A percentile compares a stretch with the other conserved stretches of the same genome.
These are phyloP conservation scores for Bjerkandera adusta DNA, from an alignment of 1,284 basidiomycete species.

Conservation along the genomic window DNA sequence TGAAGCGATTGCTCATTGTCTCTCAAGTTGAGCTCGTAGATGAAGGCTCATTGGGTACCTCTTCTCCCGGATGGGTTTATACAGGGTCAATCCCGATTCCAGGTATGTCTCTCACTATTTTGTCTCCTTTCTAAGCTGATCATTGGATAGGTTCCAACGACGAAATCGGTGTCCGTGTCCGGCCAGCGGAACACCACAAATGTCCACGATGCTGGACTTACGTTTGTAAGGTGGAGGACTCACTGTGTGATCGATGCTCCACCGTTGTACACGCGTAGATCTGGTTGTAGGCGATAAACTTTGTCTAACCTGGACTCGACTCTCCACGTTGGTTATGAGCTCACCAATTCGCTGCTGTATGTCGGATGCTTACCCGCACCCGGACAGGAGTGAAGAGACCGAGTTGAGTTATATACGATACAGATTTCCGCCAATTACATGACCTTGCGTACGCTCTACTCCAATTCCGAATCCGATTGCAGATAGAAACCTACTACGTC, in stretches of 20 bases:
- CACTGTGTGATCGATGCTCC: slow-evolving; percentile 62
- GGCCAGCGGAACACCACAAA: slow-evolving; percentile 54
- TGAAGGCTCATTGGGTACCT: slow-evolving; percentile 36
- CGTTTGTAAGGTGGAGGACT: slow-evolving; percentile 43
- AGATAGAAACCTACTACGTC: not conserved
- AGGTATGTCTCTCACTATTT: slow-evolving; percentile 33
- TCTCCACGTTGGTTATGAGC: too few species aligned
- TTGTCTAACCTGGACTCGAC: not conserved
- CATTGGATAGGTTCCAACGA: slow-evolving; percentile 30
- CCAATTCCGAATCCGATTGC: not conserved
- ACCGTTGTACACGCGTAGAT: slow-evolving; percentile 21
- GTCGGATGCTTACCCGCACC: too few species aligned
- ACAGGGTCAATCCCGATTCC: slow-evolving; percentile 38
- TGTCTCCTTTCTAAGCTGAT: not conserved
- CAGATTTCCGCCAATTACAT: not conserved
- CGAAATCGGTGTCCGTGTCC: slow-evolving; percentile 45
- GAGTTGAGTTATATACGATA: not conserved
- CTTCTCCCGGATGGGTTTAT: slow-evolving; percentile 48
- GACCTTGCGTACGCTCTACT: not conserved
- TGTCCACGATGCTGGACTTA: slow-evolving; percentile 84
- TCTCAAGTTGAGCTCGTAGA: slow-evolving; percentile 38
- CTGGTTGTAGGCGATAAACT: not conserved
- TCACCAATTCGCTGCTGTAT: too few species aligned
- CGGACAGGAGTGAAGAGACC: not conserved
- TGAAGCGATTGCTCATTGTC: slow-evolving; percentile 77